A percentile compares a stretch with the other conserved stretches of the same genome.
phyloP scores from a whole-genome alignment of 2,329 filamentous ascomycete species.

The Tricladium varicosporioides region DNA sequence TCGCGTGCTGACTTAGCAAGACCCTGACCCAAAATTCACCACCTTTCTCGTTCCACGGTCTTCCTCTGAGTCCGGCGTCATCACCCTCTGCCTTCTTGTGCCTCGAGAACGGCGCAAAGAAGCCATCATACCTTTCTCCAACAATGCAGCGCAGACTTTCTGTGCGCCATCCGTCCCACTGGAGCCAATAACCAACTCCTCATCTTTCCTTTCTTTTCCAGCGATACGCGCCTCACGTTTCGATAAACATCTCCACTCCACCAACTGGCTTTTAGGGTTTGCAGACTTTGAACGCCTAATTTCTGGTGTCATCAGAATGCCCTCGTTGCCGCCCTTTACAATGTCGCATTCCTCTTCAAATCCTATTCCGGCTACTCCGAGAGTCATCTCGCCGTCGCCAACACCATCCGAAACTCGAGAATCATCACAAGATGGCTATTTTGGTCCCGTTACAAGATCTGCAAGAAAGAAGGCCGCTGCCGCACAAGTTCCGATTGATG shows the following conservation, averaged over 20 bases:
- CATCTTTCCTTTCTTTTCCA: constrained; percentile 25
- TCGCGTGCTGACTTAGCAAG: neutral
- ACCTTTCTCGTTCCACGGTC: neutral
- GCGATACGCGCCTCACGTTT: constrained; percentile 44
- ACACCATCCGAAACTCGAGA: constrained; percentile 59
- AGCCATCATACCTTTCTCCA: constrained; percentile 34
- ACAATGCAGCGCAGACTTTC: constrained; percentile 57
- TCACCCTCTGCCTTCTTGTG: constrained; percentile 19
- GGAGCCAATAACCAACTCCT: constrained; percentile 50
- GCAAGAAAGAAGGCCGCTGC: constrained; percentile 59
- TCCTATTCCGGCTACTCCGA: constrained; percentile 72
- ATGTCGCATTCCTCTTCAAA: constrained; percentile 36
- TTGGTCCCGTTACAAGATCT: constrained; percentile 75
- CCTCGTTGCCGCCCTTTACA: constrained; percentile 59
- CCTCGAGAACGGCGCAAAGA: constrained; percentile 29
- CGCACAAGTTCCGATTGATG: constrained; percentile 59
- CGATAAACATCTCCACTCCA: constrained; percentile 49
- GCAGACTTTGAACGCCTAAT: constrained; percentile 49
- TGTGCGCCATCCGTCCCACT: constrained; percentile 52
- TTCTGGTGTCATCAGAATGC: constrained; percentile 53
- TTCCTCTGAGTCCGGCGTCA: neutral
- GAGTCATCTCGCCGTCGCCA: constrained; percentile 87
- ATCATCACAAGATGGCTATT: constrained; percentile 58
- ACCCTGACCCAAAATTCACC: neutral
- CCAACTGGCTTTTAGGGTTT: constrained; percentile 47